Percentiles rank a stretch among this genome's conserved stretches.
These are phyloP conservation scores for Rubia balearica DNA, from an alignment of 305 asterid genomes.

Conservation along the genomic window DNA sequence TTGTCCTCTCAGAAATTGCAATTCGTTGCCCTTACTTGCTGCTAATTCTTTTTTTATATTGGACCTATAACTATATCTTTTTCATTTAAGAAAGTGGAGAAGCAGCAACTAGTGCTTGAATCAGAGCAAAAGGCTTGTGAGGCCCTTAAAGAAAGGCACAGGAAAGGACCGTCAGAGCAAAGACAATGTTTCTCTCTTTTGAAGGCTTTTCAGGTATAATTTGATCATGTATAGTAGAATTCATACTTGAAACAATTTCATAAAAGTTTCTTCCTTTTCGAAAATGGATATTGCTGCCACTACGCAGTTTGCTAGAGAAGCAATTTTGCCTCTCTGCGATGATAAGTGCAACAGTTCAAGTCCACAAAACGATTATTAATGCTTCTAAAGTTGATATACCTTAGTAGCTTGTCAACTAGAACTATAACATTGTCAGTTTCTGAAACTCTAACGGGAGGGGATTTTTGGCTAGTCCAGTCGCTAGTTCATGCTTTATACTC, in stretches of 20 bases:
- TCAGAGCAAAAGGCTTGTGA: constrained; percentile 41
- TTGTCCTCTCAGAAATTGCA: neutral
- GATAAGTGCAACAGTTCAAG: neutral
- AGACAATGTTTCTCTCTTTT: constrained; percentile 49
- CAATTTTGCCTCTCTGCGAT: neutral
- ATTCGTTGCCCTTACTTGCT: no score
- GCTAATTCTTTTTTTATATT: neutral
- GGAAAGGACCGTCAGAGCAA: constrained; percentile 53
- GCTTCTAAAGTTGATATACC: no score
- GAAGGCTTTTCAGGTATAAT: constrained; percentile 59
- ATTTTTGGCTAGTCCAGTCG: neutral
- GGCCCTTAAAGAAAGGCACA: constrained; percentile 43
- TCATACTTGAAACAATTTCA: neutral
- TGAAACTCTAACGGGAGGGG: neutral
- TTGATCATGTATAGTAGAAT: neutral
- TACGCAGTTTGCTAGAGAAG: neutral
- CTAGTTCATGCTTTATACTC: neutral
- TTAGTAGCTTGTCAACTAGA: no score
- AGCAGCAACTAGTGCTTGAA: constrained; percentile 37
- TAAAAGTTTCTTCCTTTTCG: neutral
- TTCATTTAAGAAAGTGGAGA: constrained; percentile 52
- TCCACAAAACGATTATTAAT: neutral
- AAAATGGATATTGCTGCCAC: neutral
- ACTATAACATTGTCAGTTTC: neutral
- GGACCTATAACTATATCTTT: constrained; percentile 10